These are phyloP conservation scores for Talinum fruticosum DNA, from an alignment of 148 eudicot species.

Conservation along the genomic window DNA sequence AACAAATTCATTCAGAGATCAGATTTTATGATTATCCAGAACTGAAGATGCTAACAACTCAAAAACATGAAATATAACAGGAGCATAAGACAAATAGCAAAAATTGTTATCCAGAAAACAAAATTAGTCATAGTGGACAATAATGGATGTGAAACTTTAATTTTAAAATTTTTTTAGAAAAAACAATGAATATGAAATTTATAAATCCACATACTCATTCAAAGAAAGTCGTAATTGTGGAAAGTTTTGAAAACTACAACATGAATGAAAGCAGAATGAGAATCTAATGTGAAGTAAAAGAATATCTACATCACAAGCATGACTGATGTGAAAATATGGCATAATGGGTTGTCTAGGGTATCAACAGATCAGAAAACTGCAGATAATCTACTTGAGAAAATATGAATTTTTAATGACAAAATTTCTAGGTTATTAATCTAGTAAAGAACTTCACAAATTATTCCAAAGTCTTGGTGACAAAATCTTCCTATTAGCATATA, in stretches of 20 bases:
- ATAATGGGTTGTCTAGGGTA: background rate
- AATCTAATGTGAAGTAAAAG: background rate
- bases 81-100: background rate
- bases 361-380: background rate
- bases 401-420: no score
- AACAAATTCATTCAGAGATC: constrained; percentile 17
- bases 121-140: background rate
- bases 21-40: background rate
- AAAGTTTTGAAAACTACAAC: background rate
- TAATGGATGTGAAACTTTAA: no score
- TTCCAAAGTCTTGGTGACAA: no score
- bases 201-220: no score
- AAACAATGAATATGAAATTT: no score
- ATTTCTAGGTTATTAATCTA: no score
- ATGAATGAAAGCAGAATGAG: background rate
- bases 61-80: background rate
- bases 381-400: no score
- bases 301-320: background rate
- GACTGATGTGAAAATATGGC: background rate
- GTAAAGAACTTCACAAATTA: no score
- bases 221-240: background rate
- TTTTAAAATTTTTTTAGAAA: no score
- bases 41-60: background rate
- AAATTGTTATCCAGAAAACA: background rate
- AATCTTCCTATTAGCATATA: no score